Evolutionary conservation across 306 rosid genomes (phyloP).

Genomic region (Mucuna pruriens): DNA sequence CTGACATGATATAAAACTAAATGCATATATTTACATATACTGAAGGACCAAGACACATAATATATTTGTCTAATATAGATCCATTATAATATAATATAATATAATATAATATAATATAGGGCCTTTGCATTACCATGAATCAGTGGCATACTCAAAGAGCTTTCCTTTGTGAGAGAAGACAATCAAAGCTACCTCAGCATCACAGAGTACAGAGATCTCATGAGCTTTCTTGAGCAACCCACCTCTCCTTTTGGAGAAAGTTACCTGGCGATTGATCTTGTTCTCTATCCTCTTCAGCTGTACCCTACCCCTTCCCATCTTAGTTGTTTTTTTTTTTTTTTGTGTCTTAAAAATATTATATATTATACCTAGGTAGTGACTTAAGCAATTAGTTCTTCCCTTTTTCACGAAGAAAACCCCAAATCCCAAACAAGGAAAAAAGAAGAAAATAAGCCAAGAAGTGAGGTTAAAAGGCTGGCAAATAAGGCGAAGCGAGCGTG

Average conservation of each 20-base stretch:
- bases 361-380: not conserved
- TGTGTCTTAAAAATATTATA: not conserved
- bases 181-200: constrained; percentile 94
- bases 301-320: constrained; percentile 96
- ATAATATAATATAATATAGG: not conserved
- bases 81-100: not conserved
- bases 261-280: constrained; percentile 89
- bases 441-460: not conserved
- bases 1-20: not conserved
- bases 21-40: not conserved
- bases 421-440: constrained; percentile 44
- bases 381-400: not conserved
- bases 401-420: not conserved
- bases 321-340: not conserved
- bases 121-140: constrained; percentile 63
- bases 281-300: constrained; percentile 86
- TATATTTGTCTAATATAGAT: not conserved
- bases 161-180: constrained; percentile 90
- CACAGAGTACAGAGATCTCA: constrained; percentile 95
- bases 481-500: constrained; percentile 21
- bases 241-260: constrained; percentile 87
- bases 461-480: constrained; percentile 25
- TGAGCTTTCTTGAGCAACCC: constrained; percentile 88
- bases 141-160: constrained; percentile 86
- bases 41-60: not conserved